Evolutionary conservation across 805 yeast species (phyloP).

Genomic region (Lipomyces chichibuensis): DNA sequence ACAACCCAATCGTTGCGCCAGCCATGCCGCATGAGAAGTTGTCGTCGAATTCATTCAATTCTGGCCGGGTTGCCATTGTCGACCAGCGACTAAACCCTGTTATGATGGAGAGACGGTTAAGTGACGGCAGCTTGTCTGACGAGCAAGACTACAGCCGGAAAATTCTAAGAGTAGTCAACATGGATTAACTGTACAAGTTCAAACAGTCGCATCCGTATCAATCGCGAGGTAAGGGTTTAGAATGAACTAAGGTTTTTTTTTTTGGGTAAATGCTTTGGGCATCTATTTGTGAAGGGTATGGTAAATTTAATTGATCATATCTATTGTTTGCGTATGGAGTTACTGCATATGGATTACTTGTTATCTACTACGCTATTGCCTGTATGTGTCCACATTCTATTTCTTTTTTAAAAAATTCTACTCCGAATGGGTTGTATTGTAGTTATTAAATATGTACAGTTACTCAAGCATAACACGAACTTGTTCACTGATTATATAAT

Average conservation of each 20-base stretch:
- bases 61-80: conserved; percentile 42
- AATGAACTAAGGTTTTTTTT: background rate
- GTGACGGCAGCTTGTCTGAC: conserved; percentile 86
- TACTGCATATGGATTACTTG: background rate
- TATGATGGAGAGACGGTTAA: conserved; percentile 74
- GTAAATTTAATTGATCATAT: background rate
- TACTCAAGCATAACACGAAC: background rate
- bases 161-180: conserved; percentile 84
- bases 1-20: conserved; percentile 5
- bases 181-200: conserved; percentile 51
- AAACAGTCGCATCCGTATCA: background rate
- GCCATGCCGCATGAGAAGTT: conserved; percentile 15
- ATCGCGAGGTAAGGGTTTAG: background rate
- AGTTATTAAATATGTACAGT: background rate
- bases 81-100: conserved; percentile 74
- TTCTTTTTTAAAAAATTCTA: background rate
- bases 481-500: background rate
- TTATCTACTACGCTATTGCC: background rate
- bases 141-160: conserved; percentile 81
- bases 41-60: conserved; percentile 28
- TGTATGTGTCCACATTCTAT: background rate
- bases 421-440: background rate
- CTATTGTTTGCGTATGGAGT: background rate
- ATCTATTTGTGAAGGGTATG: background rate
- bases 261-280: background rate